Base-by-base conservation (phyloP, 768 basidiomycete species). In the Myochromella boudieri region DNA sequence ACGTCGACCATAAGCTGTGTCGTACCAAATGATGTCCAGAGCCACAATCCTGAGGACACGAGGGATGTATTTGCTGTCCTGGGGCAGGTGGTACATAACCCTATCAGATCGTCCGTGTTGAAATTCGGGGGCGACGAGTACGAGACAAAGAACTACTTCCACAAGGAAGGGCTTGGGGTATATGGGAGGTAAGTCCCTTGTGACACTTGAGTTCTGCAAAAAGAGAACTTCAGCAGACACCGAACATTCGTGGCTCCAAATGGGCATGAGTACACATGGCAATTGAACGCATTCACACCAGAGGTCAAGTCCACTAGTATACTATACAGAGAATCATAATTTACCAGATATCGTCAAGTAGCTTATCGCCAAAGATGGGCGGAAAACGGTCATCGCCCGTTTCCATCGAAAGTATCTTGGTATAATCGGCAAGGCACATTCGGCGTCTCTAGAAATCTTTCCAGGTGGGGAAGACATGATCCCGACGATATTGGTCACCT, bases 401-500 rank as follows among this genome's bases (percentile, higher is more conserved):
- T 60, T 45, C 20, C 54, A 53, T 49, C 52, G 33, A 2, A 31
- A 41, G 15, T 36, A 34, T 15, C 25, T 43, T 33, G 57, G 59
- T 24, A 45, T 60, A 18, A 37, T 48, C 15, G 46, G 50, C 26
- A 39, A 56, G 26, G 48, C 44, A 1, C 44, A 28, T 14, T 49
- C 55, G 18, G 49, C 55, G 0, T 44, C 48, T 18, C 53, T 60
- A 4, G 56, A 62, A 42, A 59, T 60, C 14, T 48, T 42, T 6
- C 32, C 43, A 29, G 29, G 18, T 26, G 65, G 63, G 1, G 48
- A 56, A 48, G 51, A 59, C 26, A 62, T 66, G 43, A 27, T 59
- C 8, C 60, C 63, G 38, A 49, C 52, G 22, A 61, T 67, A 18
- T 32, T 67, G 3, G 34, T 65, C 8, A 65, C 66, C 3, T 67